Evolutionary conservation across 2,329 filamentous ascomycete genomes (phyloP), one percentile per base, ranked within the genome.

Genomic region (Leptographium wingfieldii): DNA sequence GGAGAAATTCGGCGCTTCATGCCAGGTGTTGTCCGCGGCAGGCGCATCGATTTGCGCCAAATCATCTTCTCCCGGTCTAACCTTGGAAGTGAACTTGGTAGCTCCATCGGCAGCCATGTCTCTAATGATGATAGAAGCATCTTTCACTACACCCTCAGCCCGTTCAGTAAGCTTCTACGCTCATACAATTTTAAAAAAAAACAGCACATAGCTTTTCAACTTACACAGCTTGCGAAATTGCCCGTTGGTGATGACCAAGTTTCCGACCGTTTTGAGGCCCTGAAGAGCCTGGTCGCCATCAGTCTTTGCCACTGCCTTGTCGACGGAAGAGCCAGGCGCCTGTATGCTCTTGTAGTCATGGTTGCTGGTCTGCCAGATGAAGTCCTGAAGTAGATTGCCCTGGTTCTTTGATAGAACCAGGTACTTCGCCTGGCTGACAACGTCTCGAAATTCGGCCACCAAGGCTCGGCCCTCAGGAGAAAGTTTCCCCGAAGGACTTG

Each of bases 21-120:
- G 90, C 94, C 94, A 99, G 19, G 86, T 88, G 74, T 97, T 94
- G 68, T 96, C 92, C 22, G 88, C 83, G 2, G 94, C 94, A 2
- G 94, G 84, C n/a, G 77, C 71, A 66, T 97, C 92, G 40, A 97
- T 84, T 67, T 91, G 85, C 10, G 76, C 70, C 25, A 97, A 80
- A 63, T 87, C 77, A 0, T 96, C 88, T 60, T 95, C 83, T 1
- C 81, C 83, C 3, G 94, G 94, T 58, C 87, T 87, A 57, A 96
- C 80, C 67, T 77, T 83, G 67, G 78, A 77, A 60, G 92, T 90
- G 7, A 87, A 87, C 68, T 88, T 92, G 64, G 81, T 80, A 12
- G 94, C 92, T 31, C 88, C 90, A 73, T 99, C 94, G 58, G 91
- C 90, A 61, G 88, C 90, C 69, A 99, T 94, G 69, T 97, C 92